A percentile compares a stretch with the other conserved stretches of the same genome.
Conservation (phyloP, 176 grass and related monocot species). For the Musa troglodytarum region DNA sequence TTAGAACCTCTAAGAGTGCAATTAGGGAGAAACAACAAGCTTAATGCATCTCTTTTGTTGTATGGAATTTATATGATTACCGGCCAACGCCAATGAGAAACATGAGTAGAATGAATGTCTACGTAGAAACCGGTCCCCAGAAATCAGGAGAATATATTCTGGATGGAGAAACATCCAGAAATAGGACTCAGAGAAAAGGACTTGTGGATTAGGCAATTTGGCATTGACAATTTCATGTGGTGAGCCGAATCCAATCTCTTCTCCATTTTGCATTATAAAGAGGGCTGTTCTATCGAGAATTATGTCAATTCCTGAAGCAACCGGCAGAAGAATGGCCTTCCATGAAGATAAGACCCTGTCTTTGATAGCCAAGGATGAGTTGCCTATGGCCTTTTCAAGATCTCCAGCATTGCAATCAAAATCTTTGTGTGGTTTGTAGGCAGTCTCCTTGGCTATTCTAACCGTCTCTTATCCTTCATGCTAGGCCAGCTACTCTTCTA, state of each 20-base stretch:
- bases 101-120: neutral
- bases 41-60: neutral
- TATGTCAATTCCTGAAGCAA: neutral
- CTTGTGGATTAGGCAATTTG: neutral
- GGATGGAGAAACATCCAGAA: neutral
- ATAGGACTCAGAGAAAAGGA: constrained; percentile 1
- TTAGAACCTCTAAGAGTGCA: neutral
- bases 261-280: neutral
- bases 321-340: constrained; percentile 7
- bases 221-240: neutral
- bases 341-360: constrained; percentile 20
- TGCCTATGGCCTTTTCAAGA: constrained; percentile 17
- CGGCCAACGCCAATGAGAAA: too few species aligned
- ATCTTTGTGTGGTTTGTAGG: constrained; percentile 18
- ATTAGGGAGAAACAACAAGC: neutral
- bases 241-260: neutral
- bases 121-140: neutral
- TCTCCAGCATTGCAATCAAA: neutral
- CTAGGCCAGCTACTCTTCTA: constrained; percentile 6
- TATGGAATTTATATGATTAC: too few species aligned
- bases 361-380: constrained; percentile 44
- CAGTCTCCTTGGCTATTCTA: constrained; percentile 44
- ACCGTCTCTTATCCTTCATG: constrained; percentile 22
- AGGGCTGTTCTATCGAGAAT: neutral
- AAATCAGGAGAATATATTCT: constrained; percentile 7